Evolutionary conservation across 2,329 filamentous ascomycete species (phyloP).

Genomic region (Elsinoe perseae): DNA sequence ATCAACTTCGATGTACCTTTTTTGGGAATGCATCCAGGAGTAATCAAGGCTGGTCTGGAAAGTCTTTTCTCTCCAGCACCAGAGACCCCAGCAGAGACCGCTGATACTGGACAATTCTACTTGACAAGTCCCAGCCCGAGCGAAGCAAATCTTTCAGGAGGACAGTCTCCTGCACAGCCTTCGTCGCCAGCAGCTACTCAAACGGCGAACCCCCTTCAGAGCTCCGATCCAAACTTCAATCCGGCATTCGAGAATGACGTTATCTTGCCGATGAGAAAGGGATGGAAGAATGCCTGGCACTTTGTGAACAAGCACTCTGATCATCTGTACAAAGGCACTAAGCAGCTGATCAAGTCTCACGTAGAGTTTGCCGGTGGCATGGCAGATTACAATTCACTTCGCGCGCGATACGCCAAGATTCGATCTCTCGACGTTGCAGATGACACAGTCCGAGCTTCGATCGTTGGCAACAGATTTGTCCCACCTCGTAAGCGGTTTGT

Average conservation of each 20-base stretch:
- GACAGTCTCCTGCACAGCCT: neutral
- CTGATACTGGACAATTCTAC: neutral
- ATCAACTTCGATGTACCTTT: slow-evolving; percentile 82
- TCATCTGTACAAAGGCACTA: slow-evolving; percentile 60
- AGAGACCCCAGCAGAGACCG: slow-evolving; percentile 27
- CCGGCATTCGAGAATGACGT: slow-evolving; percentile 69
- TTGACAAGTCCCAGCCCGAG: neutral
- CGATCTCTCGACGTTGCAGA: slow-evolving; percentile 65
- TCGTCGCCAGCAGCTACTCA: neutral
- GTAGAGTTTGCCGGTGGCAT: slow-evolving; percentile 76
- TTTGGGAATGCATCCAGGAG: slow-evolving; percentile 79
- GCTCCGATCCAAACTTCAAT: slow-evolving; percentile 59
- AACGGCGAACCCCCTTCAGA: slow-evolving; percentile 29
- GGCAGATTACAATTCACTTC: slow-evolving; percentile 65
- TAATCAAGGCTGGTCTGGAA: slow-evolving; percentile 71
- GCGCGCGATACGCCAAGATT: slow-evolving; percentile 60
- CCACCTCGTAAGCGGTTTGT: slow-evolving; percentile 63
- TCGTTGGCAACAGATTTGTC: slow-evolving; percentile 21
- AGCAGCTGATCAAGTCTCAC: slow-evolving; percentile 68
- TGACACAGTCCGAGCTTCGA: slow-evolving; percentile 37
- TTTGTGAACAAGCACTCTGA: slow-evolving; percentile 78
- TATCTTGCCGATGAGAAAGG: slow-evolving; percentile 58
- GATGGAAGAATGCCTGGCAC: slow-evolving; percentile 59
- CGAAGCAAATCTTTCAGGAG: neutral
- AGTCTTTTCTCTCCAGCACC: slow-evolving; percentile 60